These are phyloP conservation scores for Eimeria falciformis DNA, from an alignment of 169 alveolate species.

Conservation along the genomic window DNA sequence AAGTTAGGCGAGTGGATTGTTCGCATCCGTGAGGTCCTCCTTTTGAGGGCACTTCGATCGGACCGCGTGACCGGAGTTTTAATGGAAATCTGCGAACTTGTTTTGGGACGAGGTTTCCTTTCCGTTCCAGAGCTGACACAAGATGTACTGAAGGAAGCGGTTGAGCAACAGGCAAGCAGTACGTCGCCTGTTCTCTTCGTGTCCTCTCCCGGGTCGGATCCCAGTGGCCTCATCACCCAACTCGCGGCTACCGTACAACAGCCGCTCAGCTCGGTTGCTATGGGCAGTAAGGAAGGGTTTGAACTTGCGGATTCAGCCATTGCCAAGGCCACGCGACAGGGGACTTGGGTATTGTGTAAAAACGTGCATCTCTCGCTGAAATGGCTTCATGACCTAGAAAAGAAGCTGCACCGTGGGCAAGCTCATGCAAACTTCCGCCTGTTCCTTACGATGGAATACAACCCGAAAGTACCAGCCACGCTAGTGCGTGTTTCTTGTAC, in stretches of 20 bases:
- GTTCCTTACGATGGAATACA: constrained; percentile 97
- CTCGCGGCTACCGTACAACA: constrained; percentile 92
- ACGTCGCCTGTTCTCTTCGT: constrained; percentile 94
- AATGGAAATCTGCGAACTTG: constrained; percentile 87
- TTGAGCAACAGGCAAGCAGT: constrained; percentile 91
- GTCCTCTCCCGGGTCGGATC: constrained; percentile 99
- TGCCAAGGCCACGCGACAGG: constrained; percentile 93
- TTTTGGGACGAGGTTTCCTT: constrained; percentile 92
- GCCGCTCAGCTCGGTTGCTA: constrained; percentile 94
- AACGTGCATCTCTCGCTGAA: constrained; percentile 97
- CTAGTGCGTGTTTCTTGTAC: constrained; percentile 95
- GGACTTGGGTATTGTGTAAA: constrained; percentile 98
- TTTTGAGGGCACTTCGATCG: constrained; percentile 95
- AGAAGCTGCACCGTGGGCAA: constrained; percentile 91
- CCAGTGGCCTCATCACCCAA: constrained; percentile 90
- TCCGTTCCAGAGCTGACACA: constrained; percentile 92
- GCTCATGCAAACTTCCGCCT: constrained; percentile 94
- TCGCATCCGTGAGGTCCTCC: constrained; percentile 78
- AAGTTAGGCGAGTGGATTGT: constrained; percentile 42
- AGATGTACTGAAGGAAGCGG: constrained; percentile 86
- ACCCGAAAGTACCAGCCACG: constrained; percentile 94
- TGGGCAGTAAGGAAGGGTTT: constrained; percentile 98
- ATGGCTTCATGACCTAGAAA: constrained; percentile 97
- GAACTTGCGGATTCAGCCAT: constrained; percentile 95
- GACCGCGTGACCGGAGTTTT: constrained; percentile 93